Conservation (phyloP, 202 grass and related monocot genomes). For the Bolboschoenoplectus hybrid region DNA sequence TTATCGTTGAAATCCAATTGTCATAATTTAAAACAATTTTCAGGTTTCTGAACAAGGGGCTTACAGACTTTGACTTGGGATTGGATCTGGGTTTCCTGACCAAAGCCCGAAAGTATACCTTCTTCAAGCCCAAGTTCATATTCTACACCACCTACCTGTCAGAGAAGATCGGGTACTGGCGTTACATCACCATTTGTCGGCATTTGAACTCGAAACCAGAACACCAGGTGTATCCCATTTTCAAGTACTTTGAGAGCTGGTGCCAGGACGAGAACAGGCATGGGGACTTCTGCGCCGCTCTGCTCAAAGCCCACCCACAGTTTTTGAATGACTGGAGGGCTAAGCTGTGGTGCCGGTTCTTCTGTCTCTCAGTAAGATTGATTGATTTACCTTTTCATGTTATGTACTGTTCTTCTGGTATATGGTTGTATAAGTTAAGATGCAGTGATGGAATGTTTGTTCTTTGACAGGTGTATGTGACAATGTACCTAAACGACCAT, state of each 20-base stretch:
- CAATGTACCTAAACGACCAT: slow-evolving; percentile 98
- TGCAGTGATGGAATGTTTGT: slow-evolving; percentile 23
- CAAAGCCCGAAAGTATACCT: slow-evolving; percentile 99
- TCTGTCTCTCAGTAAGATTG: slow-evolving; percentile 88
- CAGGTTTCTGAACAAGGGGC: slow-evolving; percentile 96
- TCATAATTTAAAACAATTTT: slow-evolving; percentile 14
- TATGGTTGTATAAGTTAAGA: neutral
- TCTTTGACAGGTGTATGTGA: slow-evolving; percentile 83
- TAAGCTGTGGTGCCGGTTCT: slow-evolving; percentile 95
- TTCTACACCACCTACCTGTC: slow-evolving; percentile 97
- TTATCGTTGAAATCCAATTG: slow-evolving; percentile 27
- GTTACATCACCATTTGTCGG: slow-evolving; percentile 96
- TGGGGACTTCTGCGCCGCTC: slow-evolving; percentile 86
- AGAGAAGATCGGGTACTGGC: slow-evolving; percentile 98
- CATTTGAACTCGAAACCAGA: slow-evolving; percentile 83
- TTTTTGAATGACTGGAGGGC: slow-evolving; percentile 99
- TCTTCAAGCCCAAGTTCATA: slow-evolving; percentile 99
- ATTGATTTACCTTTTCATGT: neutral
- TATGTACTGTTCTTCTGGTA: slow-evolving; percentile 21
- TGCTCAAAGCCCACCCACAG: slow-evolving; percentile 87
- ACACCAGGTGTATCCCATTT: slow-evolving; percentile 93
- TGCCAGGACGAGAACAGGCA: slow-evolving; percentile 98
- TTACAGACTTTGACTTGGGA: slow-evolving; percentile 92
- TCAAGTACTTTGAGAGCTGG: slow-evolving; percentile 99
- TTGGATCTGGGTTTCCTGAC: slow-evolving; percentile 93